Evolutionary conservation across 2,329 filamentous ascomycete genomes (phyloP), one percentile per base, ranked within the genome.

Genomic region (Zopfia rhizophila): DNA sequence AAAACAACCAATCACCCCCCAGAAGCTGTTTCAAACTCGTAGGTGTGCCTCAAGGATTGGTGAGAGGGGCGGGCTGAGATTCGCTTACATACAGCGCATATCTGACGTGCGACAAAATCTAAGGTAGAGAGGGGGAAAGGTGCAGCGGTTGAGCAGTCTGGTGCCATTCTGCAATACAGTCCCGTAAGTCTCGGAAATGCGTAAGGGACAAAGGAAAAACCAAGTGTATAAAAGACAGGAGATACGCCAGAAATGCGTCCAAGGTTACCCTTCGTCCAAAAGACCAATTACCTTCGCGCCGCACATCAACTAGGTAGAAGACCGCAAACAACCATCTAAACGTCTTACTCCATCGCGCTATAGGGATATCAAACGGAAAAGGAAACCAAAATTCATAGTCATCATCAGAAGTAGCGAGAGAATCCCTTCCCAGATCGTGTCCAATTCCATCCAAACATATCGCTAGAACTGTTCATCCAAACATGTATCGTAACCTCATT

Each of bases 401-500:
- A 23, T 30, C 37, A 24, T 48, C 38, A 38, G 31, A 25, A 25
- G 23, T 7, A 47, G 35, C 40, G 33, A 43, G 18, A 37, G 33
- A 31, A 24, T 33, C 30, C 30, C 8, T 37, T 38, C 30, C 24
- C 22, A 30, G 43, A 29, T 22, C 40, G 22, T 11, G 21, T 18
- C 18, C 21, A 5, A 37, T 30, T 32, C 19, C 16, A 48, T 48
- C 28, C 10, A 21, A 17, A 40, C 12, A 40, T 5, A n/a, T 36
- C 24, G 18, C 18, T 17, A 18, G 27, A 18, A 7, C 6, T 36
- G 32, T 38, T 13, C 30, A 29, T 31, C 38, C 27, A 31, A n/a
- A 27, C 38, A 40, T 46, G 12, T 23, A 7, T 30, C 23, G n/a
- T 24, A 44, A 18, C 36, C 38, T 53, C 56, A 63, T 49, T 62